Conservation (phyloP, 2,329 filamentous ascomycete genomes). For the Tolypocladium sp. region DNA sequence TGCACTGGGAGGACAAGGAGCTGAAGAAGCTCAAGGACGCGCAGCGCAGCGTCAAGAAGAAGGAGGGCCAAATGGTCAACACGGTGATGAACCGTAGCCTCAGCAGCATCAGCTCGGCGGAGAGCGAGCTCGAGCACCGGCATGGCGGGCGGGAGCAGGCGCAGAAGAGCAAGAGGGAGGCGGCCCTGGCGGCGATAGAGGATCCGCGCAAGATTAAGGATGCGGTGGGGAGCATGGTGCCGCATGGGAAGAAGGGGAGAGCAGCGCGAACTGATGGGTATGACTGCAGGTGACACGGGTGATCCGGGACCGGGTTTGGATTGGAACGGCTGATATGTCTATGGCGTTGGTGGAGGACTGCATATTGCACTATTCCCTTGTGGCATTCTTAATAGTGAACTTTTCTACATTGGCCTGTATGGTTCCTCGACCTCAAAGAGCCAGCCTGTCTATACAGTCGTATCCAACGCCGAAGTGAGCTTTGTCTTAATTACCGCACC, state of each 20-base stretch:
- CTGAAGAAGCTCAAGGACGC: slow-evolving; percentile 67
- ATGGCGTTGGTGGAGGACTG: neutral
- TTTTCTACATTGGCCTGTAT: too few species aligned
- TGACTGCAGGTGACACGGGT: neutral
- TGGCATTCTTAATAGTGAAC: neutral
- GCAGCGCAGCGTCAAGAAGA: slow-evolving; percentile 67
- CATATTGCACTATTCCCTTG: neutral
- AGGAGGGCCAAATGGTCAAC: slow-evolving; percentile 38
- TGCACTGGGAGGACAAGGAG: slow-evolving; percentile 71
- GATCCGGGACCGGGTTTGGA: neutral
- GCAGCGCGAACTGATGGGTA: neutral
- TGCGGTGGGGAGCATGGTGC: slow-evolving; percentile 13
- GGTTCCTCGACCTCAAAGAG: neutral
- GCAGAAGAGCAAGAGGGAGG: slow-evolving; percentile 42
- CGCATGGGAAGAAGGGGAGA: slow-evolving; percentile 14
- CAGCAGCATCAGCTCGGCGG: slow-evolving; percentile 41
- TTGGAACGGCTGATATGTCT: neutral
- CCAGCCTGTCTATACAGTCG: neutral
- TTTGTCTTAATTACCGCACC: neutral
- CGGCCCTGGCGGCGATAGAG: slow-evolving; percentile 39
- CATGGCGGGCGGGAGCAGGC: slow-evolving; percentile 28
- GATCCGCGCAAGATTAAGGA: slow-evolving; percentile 37
- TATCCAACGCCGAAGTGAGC: too few species aligned
- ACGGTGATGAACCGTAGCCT: slow-evolving; percentile 50
- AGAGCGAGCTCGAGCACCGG: slow-evolving; percentile 40